Conservation (phyloP, 1,139 yeast genomes). For the Suhomyces terraborum region DNA sequence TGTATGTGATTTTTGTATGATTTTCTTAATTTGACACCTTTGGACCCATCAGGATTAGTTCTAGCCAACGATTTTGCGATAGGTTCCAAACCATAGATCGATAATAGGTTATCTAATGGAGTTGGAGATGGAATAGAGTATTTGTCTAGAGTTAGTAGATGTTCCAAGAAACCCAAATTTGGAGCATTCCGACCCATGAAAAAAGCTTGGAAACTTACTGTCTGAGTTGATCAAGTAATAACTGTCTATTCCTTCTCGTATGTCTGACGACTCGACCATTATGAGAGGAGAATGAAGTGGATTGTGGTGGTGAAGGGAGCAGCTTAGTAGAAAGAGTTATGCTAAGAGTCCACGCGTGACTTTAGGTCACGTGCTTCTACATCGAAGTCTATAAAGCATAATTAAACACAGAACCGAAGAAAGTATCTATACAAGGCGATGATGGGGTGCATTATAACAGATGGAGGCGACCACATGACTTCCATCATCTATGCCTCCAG, state of each 20-base stretch:
- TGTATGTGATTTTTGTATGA: slow-evolving; percentile 89
- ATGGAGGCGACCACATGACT: slow-evolving; percentile 3
- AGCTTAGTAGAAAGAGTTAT: too few relatives aligned
- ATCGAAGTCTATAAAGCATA: slow-evolving; percentile 8
- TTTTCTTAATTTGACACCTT: slow-evolving; percentile 88
- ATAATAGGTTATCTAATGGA: slow-evolving; percentile 69
- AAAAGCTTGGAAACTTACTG: slow-evolving; percentile 22
- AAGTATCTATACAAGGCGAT: slow-evolving; percentile 14
- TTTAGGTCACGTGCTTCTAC: neutral
- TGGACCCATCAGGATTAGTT: slow-evolving; percentile 83
- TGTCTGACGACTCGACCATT: slow-evolving; percentile 14
- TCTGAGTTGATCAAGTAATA: slow-evolving; percentile 27
- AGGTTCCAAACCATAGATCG: slow-evolving; percentile 64
- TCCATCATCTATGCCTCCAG: slow-evolving; percentile 3
- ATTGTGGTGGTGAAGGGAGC: too few relatives aligned
- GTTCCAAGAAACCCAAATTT: neutral
- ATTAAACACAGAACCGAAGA: slow-evolving; percentile 17
- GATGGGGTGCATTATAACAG: neutral
- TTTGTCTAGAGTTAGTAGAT: slow-evolving; percentile 27
- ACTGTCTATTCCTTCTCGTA: slow-evolving; percentile 20
- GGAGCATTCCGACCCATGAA: neutral
- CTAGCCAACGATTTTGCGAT: slow-evolving; percentile 83
- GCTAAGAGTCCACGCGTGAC: too few relatives aligned
- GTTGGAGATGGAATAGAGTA: slow-evolving; percentile 60
- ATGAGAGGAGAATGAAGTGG: neutral